phyloP scores from a whole-genome alignment of 305 asterid species.

The Stenogyne calaminthoides region DNA sequence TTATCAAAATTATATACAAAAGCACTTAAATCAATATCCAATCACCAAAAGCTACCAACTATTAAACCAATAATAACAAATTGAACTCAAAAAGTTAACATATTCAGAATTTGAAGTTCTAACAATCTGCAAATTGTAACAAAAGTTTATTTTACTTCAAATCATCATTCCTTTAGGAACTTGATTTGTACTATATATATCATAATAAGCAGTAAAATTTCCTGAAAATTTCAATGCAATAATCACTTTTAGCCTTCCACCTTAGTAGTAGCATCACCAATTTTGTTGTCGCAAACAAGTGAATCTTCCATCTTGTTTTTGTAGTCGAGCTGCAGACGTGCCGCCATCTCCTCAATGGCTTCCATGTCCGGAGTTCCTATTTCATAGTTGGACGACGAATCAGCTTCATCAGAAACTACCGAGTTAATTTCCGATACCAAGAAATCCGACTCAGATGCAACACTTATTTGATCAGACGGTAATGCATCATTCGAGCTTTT shows the following conservation, averaged over 20 bases:
- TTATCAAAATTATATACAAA: too few relatives aligned
- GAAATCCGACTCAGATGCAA: slow-evolving; percentile 30
- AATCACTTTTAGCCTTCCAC: slow-evolving; percentile 18
- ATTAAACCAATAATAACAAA: not conserved
- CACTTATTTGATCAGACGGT: slow-evolving; percentile 35
- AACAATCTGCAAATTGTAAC: not conserved
- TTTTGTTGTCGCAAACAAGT: slow-evolving; percentile 19
- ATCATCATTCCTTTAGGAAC: not conserved
- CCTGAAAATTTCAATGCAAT: not conserved
- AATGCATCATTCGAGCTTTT: slow-evolving; percentile 31
- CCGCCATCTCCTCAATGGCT: slow-evolving; percentile 32
- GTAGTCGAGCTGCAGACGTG: slow-evolving; percentile 26
- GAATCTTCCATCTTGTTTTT: not conserved
- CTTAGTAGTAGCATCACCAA: not conserved
- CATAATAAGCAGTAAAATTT: not conserved
- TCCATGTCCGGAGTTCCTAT: slow-evolving; percentile 29
- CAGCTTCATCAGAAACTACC: slow-evolving; percentile 40
- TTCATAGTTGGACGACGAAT: slow-evolving; percentile 36
- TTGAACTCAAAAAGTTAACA: not conserved
- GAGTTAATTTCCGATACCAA: slow-evolving; percentile 37
- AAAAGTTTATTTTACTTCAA: not conserved
- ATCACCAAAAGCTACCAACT: not conserved
- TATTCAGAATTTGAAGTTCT: not conserved
- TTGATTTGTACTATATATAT: not conserved
- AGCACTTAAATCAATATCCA: not conserved